Conservation (phyloP, 2,329 filamentous ascomycete species). For the Monilinia fructigena region DNA sequence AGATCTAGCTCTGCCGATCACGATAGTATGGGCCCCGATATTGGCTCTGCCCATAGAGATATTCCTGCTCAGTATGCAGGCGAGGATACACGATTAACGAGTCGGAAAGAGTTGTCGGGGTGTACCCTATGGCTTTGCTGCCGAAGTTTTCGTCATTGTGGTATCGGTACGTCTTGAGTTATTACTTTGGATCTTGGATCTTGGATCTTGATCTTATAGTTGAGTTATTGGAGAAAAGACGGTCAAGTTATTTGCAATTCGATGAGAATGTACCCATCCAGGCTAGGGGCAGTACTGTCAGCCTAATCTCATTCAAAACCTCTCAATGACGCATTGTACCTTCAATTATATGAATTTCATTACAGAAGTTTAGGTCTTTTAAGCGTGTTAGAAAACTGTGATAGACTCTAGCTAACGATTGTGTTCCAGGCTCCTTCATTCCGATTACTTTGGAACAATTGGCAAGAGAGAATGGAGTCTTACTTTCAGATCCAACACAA, state of each 20-base stretch:
- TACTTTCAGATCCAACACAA: conserved; percentile 71
- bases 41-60: conserved; percentile 36
- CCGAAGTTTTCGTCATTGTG: conserved; percentile 97
- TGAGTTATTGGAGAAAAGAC: background rate
- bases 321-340: conserved; percentile 20
- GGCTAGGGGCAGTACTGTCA: background rate
- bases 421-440: conserved; percentile 75
- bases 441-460: conserved; percentile 93
- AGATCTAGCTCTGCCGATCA: conserved; percentile 47
- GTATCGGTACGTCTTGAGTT: conserved; percentile 59
- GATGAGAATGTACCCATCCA: conserved; percentile 1
- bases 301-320: background rate
- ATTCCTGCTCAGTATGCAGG: conserved; percentile 61
- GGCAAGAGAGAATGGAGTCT: conserved; percentile 85
- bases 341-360: conserved; percentile 13
- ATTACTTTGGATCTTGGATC: conserved; percentile 9
- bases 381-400: background rate
- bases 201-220: conserved; percentile 2
- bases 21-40: conserved; percentile 41
- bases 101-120: conserved; percentile 79
- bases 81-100: conserved; percentile 87
- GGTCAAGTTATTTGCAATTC: conserved; percentile 8
- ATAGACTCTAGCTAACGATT: conserved; percentile 26
- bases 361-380: conserved; percentile 16
- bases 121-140: conserved; percentile 97